Conservation (phyloP, 148 eudicot species). For the Pouteria glomerata region DNA sequence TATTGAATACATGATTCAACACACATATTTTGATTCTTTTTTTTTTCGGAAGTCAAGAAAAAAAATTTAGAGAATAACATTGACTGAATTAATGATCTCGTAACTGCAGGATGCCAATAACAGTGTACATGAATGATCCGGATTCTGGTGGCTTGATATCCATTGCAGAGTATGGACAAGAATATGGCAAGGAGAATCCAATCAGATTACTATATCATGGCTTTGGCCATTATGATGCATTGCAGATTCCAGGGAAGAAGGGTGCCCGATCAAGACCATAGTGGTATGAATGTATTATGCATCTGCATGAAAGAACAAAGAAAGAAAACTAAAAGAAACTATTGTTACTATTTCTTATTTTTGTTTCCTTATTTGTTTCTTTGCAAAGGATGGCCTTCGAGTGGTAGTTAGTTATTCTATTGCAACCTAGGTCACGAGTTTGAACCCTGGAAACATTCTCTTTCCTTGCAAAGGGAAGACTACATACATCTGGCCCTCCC, state of each 20-base stretch:
- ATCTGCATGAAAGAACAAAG: neutral
- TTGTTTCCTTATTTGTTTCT: too few relatives aligned
- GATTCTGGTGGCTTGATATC: slow-evolving; percentile 70
- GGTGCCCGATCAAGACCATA: slow-evolving; percentile 55
- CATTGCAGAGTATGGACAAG: slow-evolving; percentile 95
- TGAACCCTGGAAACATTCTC: too few relatives aligned
- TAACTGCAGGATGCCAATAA: slow-evolving; percentile 82
- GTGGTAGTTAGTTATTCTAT: too few relatives aligned
- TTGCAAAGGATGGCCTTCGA: neutral
- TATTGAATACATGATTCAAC: too few relatives aligned
- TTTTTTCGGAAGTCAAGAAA: too few relatives aligned
- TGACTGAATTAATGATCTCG: neutral
- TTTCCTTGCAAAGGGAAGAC: too few relatives aligned
- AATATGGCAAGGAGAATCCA: slow-evolving; percentile 83
- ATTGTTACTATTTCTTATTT: neutral
- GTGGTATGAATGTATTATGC: neutral
- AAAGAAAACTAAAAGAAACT: neutral
- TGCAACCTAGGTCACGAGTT: too few relatives aligned
- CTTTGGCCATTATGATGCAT: slow-evolving; percentile 92
- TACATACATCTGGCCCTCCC: too few relatives aligned
- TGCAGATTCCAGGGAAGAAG: slow-evolving; percentile 54
- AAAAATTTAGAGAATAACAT: too few relatives aligned
- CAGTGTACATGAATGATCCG: slow-evolving; percentile 77
- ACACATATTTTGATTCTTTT: too few relatives aligned
- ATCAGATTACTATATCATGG: slow-evolving; percentile 83